These are phyloP conservation scores for Eimeria maxima DNA, from an alignment of 169 alveolate species.

Conservation along the genomic window DNA sequence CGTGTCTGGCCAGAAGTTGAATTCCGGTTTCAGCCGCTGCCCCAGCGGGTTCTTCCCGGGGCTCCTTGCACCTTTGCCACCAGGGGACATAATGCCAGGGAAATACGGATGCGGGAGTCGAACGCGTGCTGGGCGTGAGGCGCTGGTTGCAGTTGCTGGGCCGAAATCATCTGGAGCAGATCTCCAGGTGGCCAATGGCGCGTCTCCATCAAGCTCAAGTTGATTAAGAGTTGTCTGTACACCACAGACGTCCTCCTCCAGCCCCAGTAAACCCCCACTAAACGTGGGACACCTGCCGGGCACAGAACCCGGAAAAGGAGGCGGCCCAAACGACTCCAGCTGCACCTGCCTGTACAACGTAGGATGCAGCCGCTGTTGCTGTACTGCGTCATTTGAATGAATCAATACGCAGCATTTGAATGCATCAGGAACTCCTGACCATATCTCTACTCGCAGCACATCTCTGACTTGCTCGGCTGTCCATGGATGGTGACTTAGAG, in stretches of 20 bases:
- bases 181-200: constrained; percentile 79
- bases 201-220: constrained; percentile 75
- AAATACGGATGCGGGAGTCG: constrained; percentile 36
- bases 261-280: constrained; percentile 78
- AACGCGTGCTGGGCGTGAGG: constrained; percentile 10
- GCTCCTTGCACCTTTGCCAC: constrained; percentile 5
- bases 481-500: constrained; percentile 43
- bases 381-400: constrained; percentile 70
- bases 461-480: neutral
- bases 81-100: constrained; percentile 34
- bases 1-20: constrained; percentile 79
- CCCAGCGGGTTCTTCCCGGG: constrained; percentile 77
- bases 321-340: constrained; percentile 75
- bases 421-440: constrained; percentile 79
- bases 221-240: constrained; percentile 70
- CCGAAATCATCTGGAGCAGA: constrained; percentile 40
- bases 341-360: constrained; percentile 72
- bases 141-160: neutral
- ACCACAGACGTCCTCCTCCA: constrained; percentile 80
- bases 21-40: constrained; percentile 51
- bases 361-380: constrained; percentile 35
- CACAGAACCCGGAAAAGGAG: constrained; percentile 37
- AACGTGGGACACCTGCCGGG: constrained; percentile 80
- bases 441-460: constrained; percentile 49
- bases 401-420: constrained; percentile 58